phyloP scores from a whole-genome alignment of 371 early-diverging fungal genomes.

The Mortierella sp. region DNA sequence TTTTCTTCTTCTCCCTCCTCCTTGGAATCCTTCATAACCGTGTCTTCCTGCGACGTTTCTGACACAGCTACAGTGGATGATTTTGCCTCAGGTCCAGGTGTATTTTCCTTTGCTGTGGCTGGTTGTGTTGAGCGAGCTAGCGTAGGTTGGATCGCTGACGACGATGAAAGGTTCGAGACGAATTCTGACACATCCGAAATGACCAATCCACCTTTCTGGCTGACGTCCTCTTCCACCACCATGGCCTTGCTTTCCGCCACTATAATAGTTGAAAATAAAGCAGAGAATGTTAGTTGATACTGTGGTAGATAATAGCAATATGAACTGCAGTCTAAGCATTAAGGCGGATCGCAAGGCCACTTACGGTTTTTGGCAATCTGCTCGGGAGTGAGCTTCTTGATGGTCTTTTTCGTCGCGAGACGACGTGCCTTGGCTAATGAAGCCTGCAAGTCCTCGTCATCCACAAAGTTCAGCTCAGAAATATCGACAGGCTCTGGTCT shows the following conservation, averaged over 20 bases:
- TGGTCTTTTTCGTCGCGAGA: constrained; percentile 67
- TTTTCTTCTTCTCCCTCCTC: neutral
- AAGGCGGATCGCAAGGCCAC: constrained; percentile 17
- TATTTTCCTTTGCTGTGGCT: constrained; percentile 16
- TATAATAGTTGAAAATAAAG: constrained; percentile 15
- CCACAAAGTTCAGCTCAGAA: constrained; percentile 85
- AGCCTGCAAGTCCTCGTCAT: constrained; percentile 93
- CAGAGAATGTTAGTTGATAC: constrained; percentile 6
- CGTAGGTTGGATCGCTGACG: constrained; percentile 57
- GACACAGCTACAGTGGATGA: constrained; percentile 4
- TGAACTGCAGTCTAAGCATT: neutral
- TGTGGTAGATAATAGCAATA: neutral
- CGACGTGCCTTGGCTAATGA: constrained; percentile 85
- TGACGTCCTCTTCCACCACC: constrained; percentile 39
- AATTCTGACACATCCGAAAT: constrained; percentile 75
- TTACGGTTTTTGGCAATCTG: constrained; percentile 65
- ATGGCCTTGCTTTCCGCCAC: constrained; percentile 60
- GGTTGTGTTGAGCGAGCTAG: constrained; percentile 27
- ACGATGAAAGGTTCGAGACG: constrained; percentile 70
- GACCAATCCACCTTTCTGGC: constrained; percentile 40
- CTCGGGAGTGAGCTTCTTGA: constrained; percentile 69
- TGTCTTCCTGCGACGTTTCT: constrained; percentile 60
- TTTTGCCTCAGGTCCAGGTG: neutral
- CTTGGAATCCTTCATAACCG: constrained; percentile 22
- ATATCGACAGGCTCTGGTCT: constrained; percentile 53